Evolutionary conservation across 768 basidiomycete species (phyloP).

Genomic region (Lentinula sp.): DNA sequence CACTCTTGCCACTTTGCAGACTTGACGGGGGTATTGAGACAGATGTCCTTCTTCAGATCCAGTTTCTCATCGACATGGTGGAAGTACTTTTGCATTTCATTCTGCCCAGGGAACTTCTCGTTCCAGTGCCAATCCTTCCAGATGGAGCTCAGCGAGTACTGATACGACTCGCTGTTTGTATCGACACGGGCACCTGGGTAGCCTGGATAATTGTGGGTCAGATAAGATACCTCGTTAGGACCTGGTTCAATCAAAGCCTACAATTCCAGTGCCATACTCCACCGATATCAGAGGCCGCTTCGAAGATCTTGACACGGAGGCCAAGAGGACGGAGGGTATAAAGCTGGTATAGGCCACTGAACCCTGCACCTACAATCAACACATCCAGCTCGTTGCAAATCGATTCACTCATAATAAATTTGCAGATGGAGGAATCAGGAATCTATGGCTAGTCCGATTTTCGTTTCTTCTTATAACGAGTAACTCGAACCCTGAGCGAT

Average conservation of each 20-base stretch:
- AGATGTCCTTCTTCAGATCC: constrained; percentile 9
- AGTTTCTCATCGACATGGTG: constrained; percentile 11
- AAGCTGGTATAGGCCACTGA: constrained; percentile 3
- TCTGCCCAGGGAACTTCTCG: constrained; percentile 7
- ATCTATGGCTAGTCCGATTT: background rate
- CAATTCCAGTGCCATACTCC: constrained; percentile 14
- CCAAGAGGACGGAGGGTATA: constrained; percentile 8
- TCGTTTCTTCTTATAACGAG: background rate
- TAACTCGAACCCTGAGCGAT: background rate
- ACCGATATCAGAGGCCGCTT: constrained; percentile 10
- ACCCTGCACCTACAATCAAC: constrained; percentile 1
- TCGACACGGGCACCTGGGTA: constrained; percentile 12
- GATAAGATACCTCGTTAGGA: background rate
- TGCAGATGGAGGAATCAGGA: background rate
- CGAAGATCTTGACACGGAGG: constrained; percentile 10
- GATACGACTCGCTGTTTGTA: constrained; percentile 10
- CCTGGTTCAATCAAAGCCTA: background rate
- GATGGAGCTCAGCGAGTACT: constrained; percentile 8
- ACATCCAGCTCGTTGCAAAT: constrained; percentile 3
- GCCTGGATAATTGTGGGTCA: background rate
- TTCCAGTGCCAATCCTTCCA: constrained; percentile 10
- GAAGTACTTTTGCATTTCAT: constrained; percentile 10
- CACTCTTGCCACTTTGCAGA: constrained; percentile 8
- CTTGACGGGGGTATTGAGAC: constrained; percentile 9
- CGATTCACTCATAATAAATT: background rate